phyloP scores from a whole-genome alignment of 805 yeast genomes.

The Ogataea populi-albae region DNA sequence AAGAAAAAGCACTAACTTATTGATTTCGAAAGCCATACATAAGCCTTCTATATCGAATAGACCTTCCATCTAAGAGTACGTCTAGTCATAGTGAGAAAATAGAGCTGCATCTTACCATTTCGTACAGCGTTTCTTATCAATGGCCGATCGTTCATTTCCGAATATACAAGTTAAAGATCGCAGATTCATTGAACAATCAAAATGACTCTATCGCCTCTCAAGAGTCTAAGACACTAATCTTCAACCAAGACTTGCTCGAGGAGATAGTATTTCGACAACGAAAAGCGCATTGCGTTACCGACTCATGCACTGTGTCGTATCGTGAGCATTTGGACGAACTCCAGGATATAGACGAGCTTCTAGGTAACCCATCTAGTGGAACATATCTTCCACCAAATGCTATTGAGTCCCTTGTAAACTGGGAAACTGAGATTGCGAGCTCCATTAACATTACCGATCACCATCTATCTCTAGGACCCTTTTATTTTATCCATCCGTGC shows the following conservation, averaged over 20 bases:
- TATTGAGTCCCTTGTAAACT: not conserved
- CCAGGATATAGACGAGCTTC: too few relatives aligned
- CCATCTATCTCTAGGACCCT: conserved; percentile 12
- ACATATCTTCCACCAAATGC: not conserved
- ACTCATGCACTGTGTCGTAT: too few relatives aligned
- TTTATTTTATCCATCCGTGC: conserved; percentile 41
- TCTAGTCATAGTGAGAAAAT: too few relatives aligned
- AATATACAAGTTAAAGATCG: conserved; percentile 2
- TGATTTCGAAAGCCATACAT: too few relatives aligned
- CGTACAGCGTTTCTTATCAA: conserved; percentile 10
- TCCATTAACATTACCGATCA: conserved; percentile 12
- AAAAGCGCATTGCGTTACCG: too few relatives aligned
- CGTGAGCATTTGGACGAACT: too few relatives aligned
- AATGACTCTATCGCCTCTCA: too few relatives aligned
- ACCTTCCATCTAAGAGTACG: too few relatives aligned
- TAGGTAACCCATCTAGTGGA: not conserved
- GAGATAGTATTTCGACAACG: conserved; percentile 5
- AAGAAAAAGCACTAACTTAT: too few relatives aligned
- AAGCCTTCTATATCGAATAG: too few relatives aligned
- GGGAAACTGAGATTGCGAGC: not conserved
- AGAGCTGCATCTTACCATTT: conserved; percentile 9
- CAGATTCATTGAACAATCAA: not conserved
- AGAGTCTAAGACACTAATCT: not conserved
- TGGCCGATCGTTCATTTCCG: conserved; percentile 20
- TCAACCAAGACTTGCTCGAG: not conserved